These are phyloP conservation scores for Theobroma cacao DNA, from an alignment of 345 rosid genomes.

Conservation along the genomic window DNA sequence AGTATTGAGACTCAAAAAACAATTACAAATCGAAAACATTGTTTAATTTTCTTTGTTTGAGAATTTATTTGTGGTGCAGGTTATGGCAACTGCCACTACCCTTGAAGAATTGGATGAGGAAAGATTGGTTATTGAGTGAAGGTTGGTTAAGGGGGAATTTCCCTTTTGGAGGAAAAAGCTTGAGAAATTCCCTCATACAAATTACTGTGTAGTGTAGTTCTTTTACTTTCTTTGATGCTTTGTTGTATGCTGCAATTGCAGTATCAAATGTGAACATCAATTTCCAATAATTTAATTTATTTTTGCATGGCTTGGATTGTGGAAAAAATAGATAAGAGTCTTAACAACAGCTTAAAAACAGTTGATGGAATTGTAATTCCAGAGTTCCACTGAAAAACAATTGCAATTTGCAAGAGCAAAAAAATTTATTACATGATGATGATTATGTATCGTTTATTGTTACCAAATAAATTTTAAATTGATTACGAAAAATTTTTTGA, in stretches of 20 bases:
- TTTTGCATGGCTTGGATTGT: not conserved
- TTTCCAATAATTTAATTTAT: not conserved
- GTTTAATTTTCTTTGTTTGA: not conserved
- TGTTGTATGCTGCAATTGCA: too few relatives aligned
- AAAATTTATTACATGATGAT: too few relatives aligned
- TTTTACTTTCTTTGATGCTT: not conserved
- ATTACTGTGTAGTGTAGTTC: not conserved
- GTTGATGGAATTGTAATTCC: too few relatives aligned
- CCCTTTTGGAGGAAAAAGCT: not conserved
- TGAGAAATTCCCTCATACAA: not conserved
- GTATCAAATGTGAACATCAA: not conserved
- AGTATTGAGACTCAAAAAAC: not conserved
- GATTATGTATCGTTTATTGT: too few relatives aligned
- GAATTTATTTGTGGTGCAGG: conserved; percentile 1
- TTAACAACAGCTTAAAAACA: too few relatives aligned
- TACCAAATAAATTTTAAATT: too few relatives aligned
- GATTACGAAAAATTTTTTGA: too few relatives aligned
- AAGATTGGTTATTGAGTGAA: not conserved
- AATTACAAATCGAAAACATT: not conserved
- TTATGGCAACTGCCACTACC: conserved; percentile 2
- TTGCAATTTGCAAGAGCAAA: not conserved
- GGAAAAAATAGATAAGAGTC: too few relatives aligned
- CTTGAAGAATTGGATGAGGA: not conserved
- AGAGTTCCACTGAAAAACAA: too few relatives aligned
- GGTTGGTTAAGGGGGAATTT: not conserved